These are phyloP conservation scores for Hippophae rhamnoides DNA, from an alignment of 306 rosid species.

Conservation along the genomic window DNA sequence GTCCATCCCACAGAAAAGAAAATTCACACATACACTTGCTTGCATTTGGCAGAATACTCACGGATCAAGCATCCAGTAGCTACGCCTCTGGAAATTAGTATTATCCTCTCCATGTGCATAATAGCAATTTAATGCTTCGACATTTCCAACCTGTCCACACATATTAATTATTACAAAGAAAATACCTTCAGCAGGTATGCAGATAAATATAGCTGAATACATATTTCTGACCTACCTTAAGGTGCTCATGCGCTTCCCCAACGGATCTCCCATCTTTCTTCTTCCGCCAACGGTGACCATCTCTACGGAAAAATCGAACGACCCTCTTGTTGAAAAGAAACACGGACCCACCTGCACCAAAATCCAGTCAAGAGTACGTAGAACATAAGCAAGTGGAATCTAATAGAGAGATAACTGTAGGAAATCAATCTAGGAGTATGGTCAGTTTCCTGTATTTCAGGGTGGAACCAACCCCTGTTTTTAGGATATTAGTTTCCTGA, in stretches of 20 bases:
- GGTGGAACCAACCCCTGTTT: no score
- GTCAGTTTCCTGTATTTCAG: no score
- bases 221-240: conserved; percentile 51
- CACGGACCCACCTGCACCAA: conserved; percentile 67
- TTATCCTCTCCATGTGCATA: conserved; percentile 95
- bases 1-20: not conserved
- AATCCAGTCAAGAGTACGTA: conserved; percentile 9
- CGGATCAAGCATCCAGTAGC: conserved; percentile 97
- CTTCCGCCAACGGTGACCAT: conserved; percentile 90
- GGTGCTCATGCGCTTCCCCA: conserved; percentile 92
- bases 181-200: conserved; percentile 1
- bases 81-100: conserved; percentile 80
- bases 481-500: no score
- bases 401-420: not conserved
- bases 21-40: conserved; percentile 10
- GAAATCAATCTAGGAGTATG: no score
- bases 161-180: conserved; percentile 8
- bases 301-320: conserved; percentile 86
- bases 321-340: conserved; percentile 80
- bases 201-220: conserved; percentile 8
- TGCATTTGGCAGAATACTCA: conserved; percentile 39
- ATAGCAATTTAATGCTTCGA: conserved; percentile 79
- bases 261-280: conserved; percentile 86
- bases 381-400: conserved; percentile 4
- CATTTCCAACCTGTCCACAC: conserved; percentile 74